Evolutionary conservation across 73 alveolate species (phyloP), one percentile per base, ranked within the genome.

Genomic region (Vitrella brassicaformis): DNA sequence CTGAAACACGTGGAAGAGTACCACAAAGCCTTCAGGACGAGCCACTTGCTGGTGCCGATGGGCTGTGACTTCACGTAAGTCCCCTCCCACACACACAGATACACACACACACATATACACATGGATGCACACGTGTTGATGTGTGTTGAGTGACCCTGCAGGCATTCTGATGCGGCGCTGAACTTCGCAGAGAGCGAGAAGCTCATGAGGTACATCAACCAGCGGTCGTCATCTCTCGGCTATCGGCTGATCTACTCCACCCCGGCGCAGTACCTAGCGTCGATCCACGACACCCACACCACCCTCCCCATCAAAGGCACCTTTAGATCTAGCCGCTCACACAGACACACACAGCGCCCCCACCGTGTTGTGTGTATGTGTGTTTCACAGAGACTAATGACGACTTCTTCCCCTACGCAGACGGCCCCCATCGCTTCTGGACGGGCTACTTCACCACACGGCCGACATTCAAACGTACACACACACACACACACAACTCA

Each of bases 351-450:
- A 22, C 18, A 31, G 7, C n/a, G 73, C 22, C 47, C 28, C 22
- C 28, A 29, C 27, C 7, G 22, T 0, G 39, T 27, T n/a, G 28
- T 26, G 14, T 31, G 28, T 9, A 0, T 4, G 47, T 28, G 39
- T 27, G 8, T n/a, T 30, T 9, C 27, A 18, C 14, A 27, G 26
- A 14, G 47, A 31, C 47, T 72, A 86, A 72, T 73, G 95, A 90
- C 80, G 99, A 96, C 85, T 81, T 94, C 73, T 94, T 90, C 84
- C 99, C 99, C 65, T 94, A 91, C 67, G 95, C 97, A 73, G 98
- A 90, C 68, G 81, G 83, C 30, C 79, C 91, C 1, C 85, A 86
- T 65, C 87, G 94, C 67, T 91, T 74, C 79, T 96, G 99, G 99
- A 96, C 98, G 27, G 99, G 99, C 18, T 96, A 83, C 86, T 96